Conservation (phyloP, 495 filamentous ascomycete species). For the Penicillium longicatenatum region DNA sequence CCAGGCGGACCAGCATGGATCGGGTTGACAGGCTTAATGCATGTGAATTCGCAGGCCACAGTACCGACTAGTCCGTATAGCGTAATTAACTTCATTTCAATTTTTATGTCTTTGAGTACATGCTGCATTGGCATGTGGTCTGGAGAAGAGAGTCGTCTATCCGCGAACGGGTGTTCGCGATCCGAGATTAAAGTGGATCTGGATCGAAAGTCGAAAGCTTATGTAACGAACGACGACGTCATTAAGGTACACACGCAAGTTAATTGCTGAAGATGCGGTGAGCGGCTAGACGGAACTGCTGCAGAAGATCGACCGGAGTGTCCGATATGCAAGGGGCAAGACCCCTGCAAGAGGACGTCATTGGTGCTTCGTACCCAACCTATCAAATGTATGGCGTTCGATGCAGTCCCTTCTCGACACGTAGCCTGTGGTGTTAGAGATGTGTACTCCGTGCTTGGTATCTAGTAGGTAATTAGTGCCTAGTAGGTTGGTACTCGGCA, state of each 20-base stretch:
- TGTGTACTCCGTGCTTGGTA: too few relatives aligned
- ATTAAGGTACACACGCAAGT: neutral
- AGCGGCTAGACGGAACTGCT: neutral
- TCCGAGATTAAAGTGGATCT: constrained; percentile 1
- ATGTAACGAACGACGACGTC: neutral
- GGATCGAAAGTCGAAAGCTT: neutral
- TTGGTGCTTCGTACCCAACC: too few relatives aligned
- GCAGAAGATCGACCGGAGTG: neutral
- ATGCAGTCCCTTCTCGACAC: too few relatives aligned
- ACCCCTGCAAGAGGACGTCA: neutral
- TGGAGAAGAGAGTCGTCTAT: neutral
- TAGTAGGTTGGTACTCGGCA: too few relatives aligned
- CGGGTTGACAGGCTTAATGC: constrained; percentile 20
- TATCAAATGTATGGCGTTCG: too few relatives aligned
- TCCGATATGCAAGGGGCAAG: neutral
- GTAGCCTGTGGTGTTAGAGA: too few relatives aligned
- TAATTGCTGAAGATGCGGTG: neutral
- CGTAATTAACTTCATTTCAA: constrained; percentile 1
- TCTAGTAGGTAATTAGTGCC: too few relatives aligned
- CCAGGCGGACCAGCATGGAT: constrained; percentile 16
- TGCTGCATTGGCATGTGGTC: neutral
- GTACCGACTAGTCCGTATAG: neutral
- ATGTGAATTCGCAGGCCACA: constrained; percentile 9
- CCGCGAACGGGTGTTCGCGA: neutral
- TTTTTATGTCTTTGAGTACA: too few relatives aligned